A percentile compares a stretch with the other conserved stretches of the same genome.
Evolutionary conservation across 2,329 filamentous ascomycete species (phyloP).

Genomic region (Aureobasidium mangrovei): DNA sequence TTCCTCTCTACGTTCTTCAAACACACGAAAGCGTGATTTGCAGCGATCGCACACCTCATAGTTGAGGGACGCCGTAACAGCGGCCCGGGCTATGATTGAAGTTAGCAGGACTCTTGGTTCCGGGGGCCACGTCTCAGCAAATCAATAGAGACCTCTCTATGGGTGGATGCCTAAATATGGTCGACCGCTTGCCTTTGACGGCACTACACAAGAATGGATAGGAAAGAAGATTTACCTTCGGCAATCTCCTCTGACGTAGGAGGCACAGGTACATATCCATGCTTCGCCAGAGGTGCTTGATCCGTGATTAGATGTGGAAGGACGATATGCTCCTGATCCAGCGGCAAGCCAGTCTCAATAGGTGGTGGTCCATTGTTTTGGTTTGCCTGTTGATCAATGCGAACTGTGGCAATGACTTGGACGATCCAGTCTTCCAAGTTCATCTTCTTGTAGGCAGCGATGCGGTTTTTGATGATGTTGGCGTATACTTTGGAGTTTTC

Average conservation of each 20-base stretch:
- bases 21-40: slow-evolving; percentile 78
- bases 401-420: slow-evolving; percentile 35
- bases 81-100: slow-evolving; percentile 44
- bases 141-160: no score
- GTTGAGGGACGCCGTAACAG: slow-evolving; percentile 57
- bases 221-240: slow-evolving; percentile 22
- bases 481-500: slow-evolving; percentile 64
- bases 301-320: slow-evolving; percentile 56
- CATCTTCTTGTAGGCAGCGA: slow-evolving; percentile 71
- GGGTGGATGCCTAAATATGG: no score
- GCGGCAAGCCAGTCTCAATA: slow-evolving; percentile 61
- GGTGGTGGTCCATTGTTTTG: slow-evolving; percentile 25
- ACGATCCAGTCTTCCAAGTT: slow-evolving; percentile 57
- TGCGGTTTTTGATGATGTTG: slow-evolving; percentile 74
- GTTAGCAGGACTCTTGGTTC: no score
- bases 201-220: no score
- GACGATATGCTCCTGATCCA: slow-evolving; percentile 58
- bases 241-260: slow-evolving; percentile 60
- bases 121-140: no score
- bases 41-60: slow-evolving; percentile 91
- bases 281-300: slow-evolving; percentile 52
- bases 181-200: no score
- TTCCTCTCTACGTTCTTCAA: slow-evolving; percentile 69
- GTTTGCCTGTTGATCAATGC: slow-evolving; percentile 25
- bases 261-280: slow-evolving; percentile 65